Percentiles rank a stretch among this genome's conserved stretches.
Conservation (phyloP, 257 asterid genomes). For the Solanum etuberosum region DNA sequence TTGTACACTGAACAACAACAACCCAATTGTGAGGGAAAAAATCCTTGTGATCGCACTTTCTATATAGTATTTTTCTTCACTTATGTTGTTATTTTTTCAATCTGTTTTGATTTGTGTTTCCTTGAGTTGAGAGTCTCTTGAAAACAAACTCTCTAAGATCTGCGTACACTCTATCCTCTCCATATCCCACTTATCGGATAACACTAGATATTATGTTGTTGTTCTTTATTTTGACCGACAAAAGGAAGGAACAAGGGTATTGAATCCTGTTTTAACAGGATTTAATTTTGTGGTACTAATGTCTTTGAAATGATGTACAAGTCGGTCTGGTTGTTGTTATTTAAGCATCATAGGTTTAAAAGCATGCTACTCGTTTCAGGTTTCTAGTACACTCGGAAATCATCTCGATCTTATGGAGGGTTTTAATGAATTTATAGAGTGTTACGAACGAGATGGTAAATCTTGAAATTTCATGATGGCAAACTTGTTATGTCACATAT, state of each 20-base stretch:
- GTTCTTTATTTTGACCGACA: background rate
- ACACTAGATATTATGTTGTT: background rate
- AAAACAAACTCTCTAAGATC: background rate
- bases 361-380: conserved; percentile 28
- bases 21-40: background rate
- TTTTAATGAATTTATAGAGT: conserved; percentile 70
- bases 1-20: background rate
- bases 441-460: conserved; percentile 74
- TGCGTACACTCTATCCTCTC: background rate
- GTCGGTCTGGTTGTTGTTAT: background rate
- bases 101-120: background rate
- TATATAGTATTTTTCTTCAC: background rate
- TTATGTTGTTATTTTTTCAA: background rate
- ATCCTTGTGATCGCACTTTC: background rate
- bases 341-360: background rate
- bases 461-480: conserved; percentile 3
- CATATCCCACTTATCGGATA: background rate
- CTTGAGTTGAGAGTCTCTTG: background rate
- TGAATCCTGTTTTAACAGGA: background rate
- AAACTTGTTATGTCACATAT: background rate
- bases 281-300: background rate
- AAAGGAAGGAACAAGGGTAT: background rate
- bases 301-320: background rate
- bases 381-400: conserved; percentile 65
- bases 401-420: conserved; percentile 87